phyloP scores from a whole-genome alignment of 1,284 basidiomycete genomes.

The Marasmius sp. region DNA sequence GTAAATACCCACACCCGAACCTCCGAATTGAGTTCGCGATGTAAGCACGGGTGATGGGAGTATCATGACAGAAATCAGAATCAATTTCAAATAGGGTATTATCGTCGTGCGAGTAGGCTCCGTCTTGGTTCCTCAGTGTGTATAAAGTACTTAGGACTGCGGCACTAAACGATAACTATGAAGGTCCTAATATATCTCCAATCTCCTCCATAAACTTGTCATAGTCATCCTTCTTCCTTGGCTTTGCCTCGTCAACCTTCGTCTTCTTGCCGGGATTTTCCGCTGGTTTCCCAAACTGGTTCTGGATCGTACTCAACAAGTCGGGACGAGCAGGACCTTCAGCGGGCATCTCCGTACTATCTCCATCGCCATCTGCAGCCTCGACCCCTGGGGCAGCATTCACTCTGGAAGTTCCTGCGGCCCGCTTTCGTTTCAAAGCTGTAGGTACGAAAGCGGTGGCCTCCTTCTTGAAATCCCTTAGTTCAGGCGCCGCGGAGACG shows the following conservation, averaged over 20 bases:
- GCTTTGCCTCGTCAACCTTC: conserved; percentile 35
- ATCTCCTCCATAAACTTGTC: conserved; percentile 76
- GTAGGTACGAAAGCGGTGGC: conserved; percentile 85
- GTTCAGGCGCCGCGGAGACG: conserved; percentile 78
- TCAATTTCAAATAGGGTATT: no score
- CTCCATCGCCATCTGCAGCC: conserved; percentile 32
- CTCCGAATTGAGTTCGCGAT: neutral
- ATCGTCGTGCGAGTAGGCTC: no score
- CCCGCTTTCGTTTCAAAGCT: conserved; percentile 64
- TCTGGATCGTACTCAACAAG: conserved; percentile 59
- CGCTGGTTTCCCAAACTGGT: conserved; percentile 49
- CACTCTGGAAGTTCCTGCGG: conserved; percentile 40
- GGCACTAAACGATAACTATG: neutral
- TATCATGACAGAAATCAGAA: neutral
- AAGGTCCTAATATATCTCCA: conserved; percentile 13
- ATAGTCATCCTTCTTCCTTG: conserved; percentile 66
- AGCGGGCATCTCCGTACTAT: conserved; percentile 22
- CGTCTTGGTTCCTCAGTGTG: no score
- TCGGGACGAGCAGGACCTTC: conserved; percentile 53
- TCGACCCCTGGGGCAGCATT: conserved; percentile 63
- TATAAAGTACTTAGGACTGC: neutral
- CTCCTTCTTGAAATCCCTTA: conserved; percentile 91
- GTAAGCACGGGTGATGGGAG: neutral
- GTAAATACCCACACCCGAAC: neutral
- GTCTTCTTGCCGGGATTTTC: conserved; percentile 28